Base-by-base conservation (phyloP, 176 grass and related monocot genomes). In the Triticum timopheevii region DNA sequence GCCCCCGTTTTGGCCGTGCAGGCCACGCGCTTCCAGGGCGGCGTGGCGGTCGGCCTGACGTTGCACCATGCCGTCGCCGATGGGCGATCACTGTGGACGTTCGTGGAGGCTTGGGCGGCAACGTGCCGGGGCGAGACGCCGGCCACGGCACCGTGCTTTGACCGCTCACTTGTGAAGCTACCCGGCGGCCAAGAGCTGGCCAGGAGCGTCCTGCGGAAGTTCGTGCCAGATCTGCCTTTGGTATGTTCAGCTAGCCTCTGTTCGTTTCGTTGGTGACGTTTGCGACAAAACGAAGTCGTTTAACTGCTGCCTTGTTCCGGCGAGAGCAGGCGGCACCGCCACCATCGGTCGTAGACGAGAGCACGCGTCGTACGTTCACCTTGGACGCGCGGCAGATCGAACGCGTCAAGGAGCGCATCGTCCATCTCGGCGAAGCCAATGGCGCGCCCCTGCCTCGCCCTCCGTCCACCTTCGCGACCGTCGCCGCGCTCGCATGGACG, bases 1-100 rank as follows among this genome's bases (percentile, higher is more conserved):
- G 35, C 85, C 15, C 13, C 90, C 27, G 13, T 90, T 19, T 80
- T 90, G 30, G 87, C 90, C n/a, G 71, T 90, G 82, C 90, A 94
- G 73, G 88, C 65, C 59, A 94, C 79, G 44, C 77, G 77, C 0
- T 34, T 90, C 31, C 13, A 8, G 2, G 69, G 24, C 34, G 76
- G 82, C 10, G 8, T 83, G 24, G 80, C 86, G 0, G 1, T 89
- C n/a, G 81, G 82, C 0, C 0, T 89, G 15, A 84, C 66, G 0
- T 11, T 56, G n/a, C 87, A 89, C 20, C 87, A 84, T 81, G 81
- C 8, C 22, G 42, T 84, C 66, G 56, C 17, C 1, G 82, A 84
- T 36, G 82, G 82, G 15, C 66, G 66, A 16, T 79, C 87, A 5
- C 15, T 89, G 22, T 90, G 84, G 83, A 71, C 13, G 23, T 86